phyloP scores from a whole-genome alignment of 2,329 filamentous ascomycete genomes.

The Clathrospora elynae region DNA sequence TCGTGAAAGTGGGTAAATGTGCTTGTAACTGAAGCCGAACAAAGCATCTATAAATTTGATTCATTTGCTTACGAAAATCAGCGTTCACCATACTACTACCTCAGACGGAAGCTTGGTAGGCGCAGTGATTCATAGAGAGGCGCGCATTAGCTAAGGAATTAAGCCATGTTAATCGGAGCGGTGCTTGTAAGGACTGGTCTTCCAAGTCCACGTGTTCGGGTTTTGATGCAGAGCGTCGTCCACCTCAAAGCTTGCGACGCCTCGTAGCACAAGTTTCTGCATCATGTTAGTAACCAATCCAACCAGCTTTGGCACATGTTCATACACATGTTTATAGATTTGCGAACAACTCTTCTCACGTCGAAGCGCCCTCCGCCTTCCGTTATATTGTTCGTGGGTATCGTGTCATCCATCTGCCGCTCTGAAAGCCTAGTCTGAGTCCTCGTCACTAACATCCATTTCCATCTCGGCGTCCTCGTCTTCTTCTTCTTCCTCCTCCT shows the following conservation, averaged over 20 bases:
- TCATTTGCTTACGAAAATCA: not conserved
- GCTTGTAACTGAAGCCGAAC: too few species aligned
- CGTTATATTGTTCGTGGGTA: conserved; percentile 21
- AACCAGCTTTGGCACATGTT: not conserved
- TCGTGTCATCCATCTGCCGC: conserved; percentile 10
- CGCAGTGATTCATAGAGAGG: not conserved
- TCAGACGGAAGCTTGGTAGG: too few species aligned
- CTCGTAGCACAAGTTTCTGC: too few species aligned
- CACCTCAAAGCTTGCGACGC: too few species aligned
- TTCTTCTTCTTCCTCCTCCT: conserved; percentile 62
- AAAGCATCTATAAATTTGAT: not conserved
- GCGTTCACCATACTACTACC: too few species aligned
- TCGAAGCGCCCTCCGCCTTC: conserved; percentile 2
- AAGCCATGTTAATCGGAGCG: not conserved
- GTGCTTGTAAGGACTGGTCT: not conserved
- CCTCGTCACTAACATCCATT: conserved; percentile 76
- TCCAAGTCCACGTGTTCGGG: not conserved
- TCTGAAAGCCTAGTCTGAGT: conserved; percentile 53
- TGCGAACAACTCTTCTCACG: not conserved
- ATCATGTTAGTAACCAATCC: conserved; percentile 6
- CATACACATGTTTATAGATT: conserved; percentile 7
- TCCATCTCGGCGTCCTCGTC: conserved; percentile 61
- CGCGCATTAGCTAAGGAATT: too few species aligned
- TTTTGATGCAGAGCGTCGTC: not conserved
- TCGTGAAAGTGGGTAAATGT: not conserved